Percentiles rank a stretch among this genome's conserved stretches.
Conservation (phyloP, 805 yeast genomes). For the Metschnikowia reukaufii region DNA sequence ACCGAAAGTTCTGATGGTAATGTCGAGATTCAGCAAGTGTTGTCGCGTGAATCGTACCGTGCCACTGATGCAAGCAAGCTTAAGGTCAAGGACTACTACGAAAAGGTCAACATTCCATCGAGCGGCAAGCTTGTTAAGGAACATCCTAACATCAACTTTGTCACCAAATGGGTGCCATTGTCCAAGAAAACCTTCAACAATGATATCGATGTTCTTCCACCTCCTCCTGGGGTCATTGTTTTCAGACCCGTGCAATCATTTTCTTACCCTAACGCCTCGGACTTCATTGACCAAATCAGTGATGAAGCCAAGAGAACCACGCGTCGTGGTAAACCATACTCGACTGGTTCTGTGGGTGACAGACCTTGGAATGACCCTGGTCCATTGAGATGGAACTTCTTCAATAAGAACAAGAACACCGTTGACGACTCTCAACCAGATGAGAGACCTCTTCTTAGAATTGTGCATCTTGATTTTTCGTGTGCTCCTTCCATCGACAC, state of each 20-base stretch:
- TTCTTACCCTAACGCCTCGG: conserved; percentile 77
- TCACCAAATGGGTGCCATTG: conserved; percentile 71
- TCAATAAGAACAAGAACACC: conserved; percentile 15
- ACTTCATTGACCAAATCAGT: conserved; percentile 65
- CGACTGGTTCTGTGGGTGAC: conserved; percentile 45
- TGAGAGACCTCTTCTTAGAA: conserved; percentile 63
- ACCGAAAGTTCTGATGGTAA: conserved; percentile 26
- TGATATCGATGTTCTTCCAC: conserved; percentile 60
- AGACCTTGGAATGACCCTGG: conserved; percentile 94
- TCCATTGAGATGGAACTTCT: conserved; percentile 42
- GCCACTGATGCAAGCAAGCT: conserved; percentile 24
- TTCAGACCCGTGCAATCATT: conserved; percentile 81
- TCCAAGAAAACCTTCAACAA: conserved; percentile 51
- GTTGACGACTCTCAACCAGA: conserved; percentile 31
- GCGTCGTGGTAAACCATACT: conserved; percentile 54
- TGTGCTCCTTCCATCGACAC: conserved; percentile 74
- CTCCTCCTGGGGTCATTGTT: conserved; percentile 90
- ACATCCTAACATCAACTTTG: conserved; percentile 43
- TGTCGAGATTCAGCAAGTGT: conserved; percentile 45
- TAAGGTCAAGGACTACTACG: conserved; percentile 18
- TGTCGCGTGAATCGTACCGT: conserved; percentile 31
- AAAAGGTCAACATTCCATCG: conserved; percentile 19
- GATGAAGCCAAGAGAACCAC: conserved; percentile 66
- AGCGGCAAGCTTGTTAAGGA: conserved; percentile 25
- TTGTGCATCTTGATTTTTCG: conserved; percentile 80